Evolutionary conservation across 2,329 filamentous ascomycete species (phyloP), one percentile per base, ranked within the genome.

Genomic region (Phyllosticta paracitricarpa): DNA sequence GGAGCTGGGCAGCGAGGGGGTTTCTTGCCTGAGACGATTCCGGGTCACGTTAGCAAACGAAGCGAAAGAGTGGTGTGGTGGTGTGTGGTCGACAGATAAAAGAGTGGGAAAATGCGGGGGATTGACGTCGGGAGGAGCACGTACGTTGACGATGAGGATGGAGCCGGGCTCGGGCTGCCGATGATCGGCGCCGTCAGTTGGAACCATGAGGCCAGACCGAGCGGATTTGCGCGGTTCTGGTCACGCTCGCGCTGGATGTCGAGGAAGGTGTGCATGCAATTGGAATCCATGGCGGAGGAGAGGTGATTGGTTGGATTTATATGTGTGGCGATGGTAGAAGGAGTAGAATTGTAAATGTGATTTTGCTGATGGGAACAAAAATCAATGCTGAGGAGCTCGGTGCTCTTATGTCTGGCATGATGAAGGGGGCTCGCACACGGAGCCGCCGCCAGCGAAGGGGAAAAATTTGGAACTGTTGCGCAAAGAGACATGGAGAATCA

Each of bases 131-230:
- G 10, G 57, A n/a, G 57, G n/a, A 33, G 51, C 56, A 33, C 66
- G 61, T 67, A 70, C 69, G 19, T 68, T 69, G 53, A 72, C 65
- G 35, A 72, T 59, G 54, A 68, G 52, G 17, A 71, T 54, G 19
- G 65, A 68, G 12, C 65, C 10, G 33, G 59, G 55, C 68, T 70
- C 1, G 64, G 61, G 59, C 30, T 51, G 54, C 59, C 55, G 40
- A 57, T 48, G 40, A 51, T 57, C 14, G 59, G 54, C 10, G 54
- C 54, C 3, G 59, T 61, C 22, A 61, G 54, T 54, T 54, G 56
- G 59, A 57, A 57, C 59, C 59, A 61, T 61, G 53, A 55, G 40
- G 59, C 56, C 7, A 57, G 58, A 26, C 58, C 58, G 40, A 61
- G 58, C 14, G 40, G 40, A 48, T 48, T 48, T 0, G 14, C 12